phyloP scores from a whole-genome alignment of 768 basidiomycete genomes.

The Ramaria rubella region DNA sequence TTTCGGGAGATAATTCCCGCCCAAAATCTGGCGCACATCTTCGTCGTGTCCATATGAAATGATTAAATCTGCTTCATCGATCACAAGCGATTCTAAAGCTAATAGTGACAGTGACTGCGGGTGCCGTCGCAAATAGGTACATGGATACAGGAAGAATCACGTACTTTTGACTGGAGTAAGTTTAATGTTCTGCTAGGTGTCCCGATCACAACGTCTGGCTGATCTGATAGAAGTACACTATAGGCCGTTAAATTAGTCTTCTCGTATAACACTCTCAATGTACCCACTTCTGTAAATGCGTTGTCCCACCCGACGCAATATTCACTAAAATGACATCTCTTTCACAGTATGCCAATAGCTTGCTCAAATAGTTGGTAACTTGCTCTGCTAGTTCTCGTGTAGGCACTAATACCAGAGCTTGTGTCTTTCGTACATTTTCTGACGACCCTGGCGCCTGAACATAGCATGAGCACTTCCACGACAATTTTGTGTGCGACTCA shows the following conservation, averaged over 20 bases:
- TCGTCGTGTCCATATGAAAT: slow-evolving; percentile 96
- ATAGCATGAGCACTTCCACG: background rate
- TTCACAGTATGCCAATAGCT: slow-evolving; percentile 72
- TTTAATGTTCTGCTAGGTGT: slow-evolving; percentile 69
- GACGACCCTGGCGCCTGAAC: slow-evolving; percentile 23
- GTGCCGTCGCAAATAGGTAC: background rate
- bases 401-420: slow-evolving; percentile 77
- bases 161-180: slow-evolving; percentile 64
- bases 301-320: slow-evolving; percentile 62
- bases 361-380: slow-evolving; percentile 62
- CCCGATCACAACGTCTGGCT: slow-evolving; percentile 72
- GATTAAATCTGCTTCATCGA: slow-evolving; percentile 97
- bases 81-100: slow-evolving; percentile 77
- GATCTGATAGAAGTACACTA: slow-evolving; percentile 55
- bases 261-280: background rate
- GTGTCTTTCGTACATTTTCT: slow-evolving; percentile 46
- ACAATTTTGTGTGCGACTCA: slow-evolving; percentile 35
- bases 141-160: slow-evolving; percentile 11
- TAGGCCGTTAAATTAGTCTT: background rate
- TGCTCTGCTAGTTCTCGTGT: slow-evolving; percentile 93
- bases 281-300: slow-evolving; percentile 66
- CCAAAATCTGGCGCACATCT: slow-evolving; percentile 66
- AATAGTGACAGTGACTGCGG: slow-evolving; percentile 55
- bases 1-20: slow-evolving; percentile 65
- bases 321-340: slow-evolving; percentile 66